A percentile compares a stretch with the other conserved stretches of the same genome.
phyloP scores from a whole-genome alignment of 441 rosid genomes.

The Gossypium trilobum region DNA sequence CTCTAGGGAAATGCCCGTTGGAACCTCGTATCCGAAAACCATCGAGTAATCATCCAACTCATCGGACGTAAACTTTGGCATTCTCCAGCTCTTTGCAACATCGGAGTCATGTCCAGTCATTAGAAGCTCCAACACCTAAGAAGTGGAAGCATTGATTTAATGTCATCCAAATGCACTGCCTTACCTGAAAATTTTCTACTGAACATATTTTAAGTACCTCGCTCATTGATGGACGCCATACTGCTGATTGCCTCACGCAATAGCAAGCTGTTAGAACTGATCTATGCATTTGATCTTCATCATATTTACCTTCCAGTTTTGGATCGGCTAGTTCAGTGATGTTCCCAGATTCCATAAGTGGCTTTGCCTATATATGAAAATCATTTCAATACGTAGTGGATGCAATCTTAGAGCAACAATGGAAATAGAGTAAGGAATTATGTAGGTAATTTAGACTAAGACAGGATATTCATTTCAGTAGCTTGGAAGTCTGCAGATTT shows the following conservation, averaged over 20 bases:
- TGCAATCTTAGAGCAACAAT: background rate
- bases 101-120: slow-evolving; percentile 50
- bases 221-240: slow-evolving; percentile 76
- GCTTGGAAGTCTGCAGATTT: background rate
- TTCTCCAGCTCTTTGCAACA: slow-evolving; percentile 52
- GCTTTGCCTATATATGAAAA: slow-evolving; percentile 52
- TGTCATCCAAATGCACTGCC: background rate
- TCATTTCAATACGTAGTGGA: background rate
- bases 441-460: background rate
- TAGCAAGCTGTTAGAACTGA: slow-evolving; percentile 59
- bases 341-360: slow-evolving; percentile 62
- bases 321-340: slow-evolving; percentile 60
- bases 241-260: slow-evolving; percentile 69
- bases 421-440: too few species aligned
- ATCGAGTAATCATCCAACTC: slow-evolving; percentile 67
- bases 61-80: slow-evolving; percentile 51
- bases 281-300: slow-evolving; percentile 55
- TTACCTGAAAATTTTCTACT: background rate
- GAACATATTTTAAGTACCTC: slow-evolving; percentile 31
- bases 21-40: slow-evolving; percentile 64
- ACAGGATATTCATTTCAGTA: background rate
- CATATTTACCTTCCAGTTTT: slow-evolving; percentile 44
- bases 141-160: background rate
- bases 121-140: slow-evolving; percentile 66
- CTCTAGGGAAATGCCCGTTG: slow-evolving; percentile 44